Base-by-base conservation (phyloP, 2,329 filamentous ascomycete genomes). In the Clarireedia hainanense region DNA sequence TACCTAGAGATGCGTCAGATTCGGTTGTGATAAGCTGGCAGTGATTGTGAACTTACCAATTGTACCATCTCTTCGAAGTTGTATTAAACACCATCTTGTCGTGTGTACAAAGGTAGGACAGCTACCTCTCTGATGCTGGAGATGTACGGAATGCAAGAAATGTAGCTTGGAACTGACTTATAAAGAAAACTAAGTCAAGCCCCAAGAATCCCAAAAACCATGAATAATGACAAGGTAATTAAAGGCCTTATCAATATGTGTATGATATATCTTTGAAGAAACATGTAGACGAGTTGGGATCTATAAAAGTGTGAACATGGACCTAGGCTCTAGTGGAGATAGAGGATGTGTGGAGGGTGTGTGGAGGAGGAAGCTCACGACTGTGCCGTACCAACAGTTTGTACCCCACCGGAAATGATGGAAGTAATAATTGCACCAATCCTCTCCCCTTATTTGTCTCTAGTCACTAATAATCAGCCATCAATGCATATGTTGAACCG, bases 1-100 rank as follows among this genome's bases (percentile, higher is more conserved):
- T 84, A 87, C 82, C 81, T 80, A 47, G 6, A 39, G 14, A 20
- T 2, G 6, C 36, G 12, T 53, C 15, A 53, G 50, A 47, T 34
- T 12, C 30, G 12, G 7, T 4, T 34, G 4, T 9, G 30, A 34
- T 34, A 12, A 34, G 2, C 10, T 9, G 30, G 3, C 9, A 34
- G 10, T 12, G 30, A 34, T 34, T 9, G 14, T 42, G 15, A 42
- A 42, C 45, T 49, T 20, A 54, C 52, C 52, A 54, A 49, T 54
- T 54, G 45, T 54, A 54, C 52, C 52, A 54, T 49, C 52, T 48
- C 24, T 54, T 54, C 1, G 47, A 49, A 12, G 45, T 7, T 15
- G 52, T 54, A 12, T 54, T 54, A 4, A 49, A 54, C 6, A 50
- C 10, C 52, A 49, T 54, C 14, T 49, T 49, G 34, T 14, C 5